Base-by-base conservation (phyloP, 1,139 yeast genomes). In the Candida gigantensis region DNA sequence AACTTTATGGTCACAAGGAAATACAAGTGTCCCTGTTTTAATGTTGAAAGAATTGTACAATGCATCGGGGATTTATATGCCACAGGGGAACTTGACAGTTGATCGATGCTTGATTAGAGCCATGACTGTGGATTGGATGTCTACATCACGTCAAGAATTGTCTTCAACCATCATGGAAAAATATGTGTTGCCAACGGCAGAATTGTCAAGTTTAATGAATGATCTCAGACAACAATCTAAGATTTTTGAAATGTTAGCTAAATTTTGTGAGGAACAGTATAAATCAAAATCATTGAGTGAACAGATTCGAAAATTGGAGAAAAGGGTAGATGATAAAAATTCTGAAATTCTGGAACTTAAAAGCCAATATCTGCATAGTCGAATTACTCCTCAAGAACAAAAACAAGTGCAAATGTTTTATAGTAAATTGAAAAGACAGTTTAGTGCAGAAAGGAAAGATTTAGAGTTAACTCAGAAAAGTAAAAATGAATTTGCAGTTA, bases 201-300 rank as follows among this genome's bases (percentile, higher is more conserved):
- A 49, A 1, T 35, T 40, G 8, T 55, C 63, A 10, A 43, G 47
- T 6, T 33, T 35, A 0, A 47, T 56, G 8, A 39, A 51, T 17
- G 46, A 52, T 28, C 50, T 48, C 30, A 14, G 48, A 26, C 50
- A 53, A 43, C 36, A 53, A 36, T 74, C 84, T 0, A 58, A 63
- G 24, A 71, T 81, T 2, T 84, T 60, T 50, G 81, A 76, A 43
- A 65, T 71, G 3, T 73, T 85, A 49, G 97, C 90, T 0, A 67
- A 71, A 23, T 90, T 90, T 52, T 87, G 97, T 53, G 87, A 85
- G 48, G 62, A 64, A 6, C 94, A 86, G 49, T 64, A 76, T 30
- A 72, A 73, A 43, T 71, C 77, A 2, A 55, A 68, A 3, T 59
- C 62, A 2, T 52, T 73, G 11, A 63, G 58, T 25, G 75, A 70